These are phyloP conservation scores for Eragrostis nindensis DNA, from an alignment of 176 grass and related monocot genomes.

Conservation along the genomic window DNA sequence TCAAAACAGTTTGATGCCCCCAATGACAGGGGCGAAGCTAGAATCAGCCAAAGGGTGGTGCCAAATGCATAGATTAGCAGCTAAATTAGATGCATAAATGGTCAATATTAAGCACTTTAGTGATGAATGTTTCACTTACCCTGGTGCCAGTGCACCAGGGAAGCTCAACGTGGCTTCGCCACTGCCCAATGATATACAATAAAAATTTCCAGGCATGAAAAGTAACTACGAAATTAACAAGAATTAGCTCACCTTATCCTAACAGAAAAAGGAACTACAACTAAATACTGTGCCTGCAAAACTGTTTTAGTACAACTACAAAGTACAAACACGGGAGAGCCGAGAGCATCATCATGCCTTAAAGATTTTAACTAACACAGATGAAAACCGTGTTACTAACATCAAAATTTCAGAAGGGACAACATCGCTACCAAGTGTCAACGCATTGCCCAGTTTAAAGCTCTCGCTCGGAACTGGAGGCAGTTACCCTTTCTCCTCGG, in stretches of 20 bases:
- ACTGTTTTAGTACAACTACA: not conserved
- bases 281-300: not conserved
- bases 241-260: not conserved
- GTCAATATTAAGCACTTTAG: no score
- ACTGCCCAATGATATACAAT: not conserved
- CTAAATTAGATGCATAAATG: no score
- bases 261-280: not conserved
- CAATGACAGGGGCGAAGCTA: no score
- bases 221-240: not conserved
- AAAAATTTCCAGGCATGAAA: not conserved
- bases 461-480: not conserved
- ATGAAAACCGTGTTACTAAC: not conserved
- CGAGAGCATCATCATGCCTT: not conserved
- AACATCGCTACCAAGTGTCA: not conserved
- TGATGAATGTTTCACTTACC: no score
- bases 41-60: no score
- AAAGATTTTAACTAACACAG: not conserved
- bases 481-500: conserved; percentile 59
- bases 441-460: conserved; percentile 1
- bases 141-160: no score
- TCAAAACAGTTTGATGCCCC: not conserved
- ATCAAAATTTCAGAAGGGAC: not conserved
- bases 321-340: not conserved
- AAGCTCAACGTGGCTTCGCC: no score
- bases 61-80: no score